Percentiles rank a stretch among this genome's conserved stretches.
These are phyloP conservation scores for Fraxinus greggii DNA, from an alignment of 305 asterid species.

Conservation along the genomic window DNA sequence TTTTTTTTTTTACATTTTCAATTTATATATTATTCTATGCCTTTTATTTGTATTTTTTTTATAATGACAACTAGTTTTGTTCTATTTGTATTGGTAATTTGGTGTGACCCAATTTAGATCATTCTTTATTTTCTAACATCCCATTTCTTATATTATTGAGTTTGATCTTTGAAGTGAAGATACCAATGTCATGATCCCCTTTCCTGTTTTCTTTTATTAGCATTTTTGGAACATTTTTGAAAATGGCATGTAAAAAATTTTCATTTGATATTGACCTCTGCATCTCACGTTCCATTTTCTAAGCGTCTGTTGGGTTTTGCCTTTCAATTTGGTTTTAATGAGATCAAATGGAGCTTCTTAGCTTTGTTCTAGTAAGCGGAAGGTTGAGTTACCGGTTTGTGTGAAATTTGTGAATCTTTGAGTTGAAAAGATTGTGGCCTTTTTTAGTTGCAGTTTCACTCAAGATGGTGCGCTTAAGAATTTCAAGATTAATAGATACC, in stretches of 20 bases:
- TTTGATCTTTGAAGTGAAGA: constrained; percentile 36
- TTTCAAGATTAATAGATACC: background rate
- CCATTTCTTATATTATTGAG: constrained; percentile 15
- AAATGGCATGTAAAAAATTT: constrained; percentile 23
- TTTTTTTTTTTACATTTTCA: constrained; percentile 1
- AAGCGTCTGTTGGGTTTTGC: constrained; percentile 11
- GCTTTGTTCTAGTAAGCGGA: constrained; percentile 6
- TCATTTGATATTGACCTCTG: constrained; percentile 25
- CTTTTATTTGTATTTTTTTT: constrained; percentile 21
- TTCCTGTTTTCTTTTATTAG: constrained; percentile 17
- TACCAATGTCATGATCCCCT: constrained; percentile 33
- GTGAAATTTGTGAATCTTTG: constrained; percentile 22
- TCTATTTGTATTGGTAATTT: constrained; percentile 25
- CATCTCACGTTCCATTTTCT: constrained; percentile 9
- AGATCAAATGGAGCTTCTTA: constrained; percentile 34
- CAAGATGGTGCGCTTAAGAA: constrained; percentile 14
- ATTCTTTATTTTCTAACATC: constrained; percentile 27
- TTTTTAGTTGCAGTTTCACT: constrained; percentile 15
- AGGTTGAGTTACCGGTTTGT: constrained; percentile 3
- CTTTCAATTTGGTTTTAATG: constrained; percentile 30
- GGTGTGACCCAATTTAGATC: constrained; percentile 26
- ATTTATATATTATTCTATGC: background rate
- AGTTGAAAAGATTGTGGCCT: constrained; percentile 22
- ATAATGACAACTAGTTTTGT: constrained; percentile 33
- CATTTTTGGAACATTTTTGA: constrained; percentile 21